Conservation (phyloP, 225 moss, liverwort and hornwort species). For the Marchantia paleacea region DNA sequence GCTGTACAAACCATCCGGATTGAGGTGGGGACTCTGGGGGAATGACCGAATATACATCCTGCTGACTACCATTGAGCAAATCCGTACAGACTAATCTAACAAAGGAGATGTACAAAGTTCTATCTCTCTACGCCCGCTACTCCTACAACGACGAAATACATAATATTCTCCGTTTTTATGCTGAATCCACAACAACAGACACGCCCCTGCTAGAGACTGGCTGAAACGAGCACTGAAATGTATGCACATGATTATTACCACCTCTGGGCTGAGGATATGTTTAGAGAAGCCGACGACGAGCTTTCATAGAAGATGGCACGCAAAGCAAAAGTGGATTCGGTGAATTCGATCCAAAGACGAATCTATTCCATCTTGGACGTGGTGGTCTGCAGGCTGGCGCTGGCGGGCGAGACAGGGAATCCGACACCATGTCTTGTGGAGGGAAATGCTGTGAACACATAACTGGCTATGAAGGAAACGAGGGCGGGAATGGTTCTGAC, state of each 20-base stretch:
- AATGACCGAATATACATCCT: neutral
- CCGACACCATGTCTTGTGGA: conserved; percentile 44
- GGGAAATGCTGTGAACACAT: conserved; percentile 38
- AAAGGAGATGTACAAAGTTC: neutral
- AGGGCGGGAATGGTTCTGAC: conserved; percentile 31
- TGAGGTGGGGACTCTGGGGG: neutral
- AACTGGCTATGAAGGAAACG: conserved; percentile 35
- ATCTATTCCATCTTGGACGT: conserved; percentile 1
- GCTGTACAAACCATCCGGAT: neutral
- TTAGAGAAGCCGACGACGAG: no score
- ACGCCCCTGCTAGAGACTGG: no score
- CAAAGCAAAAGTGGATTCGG: no score
- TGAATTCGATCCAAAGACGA: neutral
- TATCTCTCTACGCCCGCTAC: no score
- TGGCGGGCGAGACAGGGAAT: conserved; percentile 42
- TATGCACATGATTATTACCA: no score
- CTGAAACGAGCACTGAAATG: no score
- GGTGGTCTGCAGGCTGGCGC: neutral
- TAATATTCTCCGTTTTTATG: no score
- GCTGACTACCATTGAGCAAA: neutral
- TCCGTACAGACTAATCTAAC: neutral
- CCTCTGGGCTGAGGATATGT: no score
- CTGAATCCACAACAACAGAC: no score
- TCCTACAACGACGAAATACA: no score
- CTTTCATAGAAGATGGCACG: no score